Base-by-base conservation (phyloP, 208 protist genomes). In the Trypanosoma congolense region DNA sequence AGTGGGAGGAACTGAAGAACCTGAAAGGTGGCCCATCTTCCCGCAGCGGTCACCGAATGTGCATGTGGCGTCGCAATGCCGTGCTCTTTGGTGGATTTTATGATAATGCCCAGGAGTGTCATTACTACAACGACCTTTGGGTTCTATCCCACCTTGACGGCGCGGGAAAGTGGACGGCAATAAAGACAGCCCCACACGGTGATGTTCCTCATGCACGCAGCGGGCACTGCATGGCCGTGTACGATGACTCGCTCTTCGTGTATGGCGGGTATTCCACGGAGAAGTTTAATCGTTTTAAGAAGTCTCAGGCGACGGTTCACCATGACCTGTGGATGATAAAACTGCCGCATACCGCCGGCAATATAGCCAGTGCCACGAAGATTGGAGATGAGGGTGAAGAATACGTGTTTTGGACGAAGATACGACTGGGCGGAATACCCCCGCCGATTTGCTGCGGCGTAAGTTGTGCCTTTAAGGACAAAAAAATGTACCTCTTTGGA, bases 11-110 rank as follows among this genome's bases (percentile, higher is more conserved):
- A 71, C 30, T 94, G 43, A 90, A 90, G 58, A 70, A 6, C 0
- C 45, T 89, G 28, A 89, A 90, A 47, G 73, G 74, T 59, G 78
- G 85, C 30, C 92, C 92, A n/a, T 88, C 78, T 6, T 82, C 87
- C 3, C 83, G 92, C 48, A 93, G 83, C 51, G 92, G 92, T 0
- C 92, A 96, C 58, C 86, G 92, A 22, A 96, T 96, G 87, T 80
- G 68, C 19, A 57, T 90, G 48, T 95, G 85, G 83, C 91, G 92
- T 53, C 79, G 80, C 43, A 87, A 76, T 28, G 85, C 77, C 2
- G 77, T 96, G 38, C 48, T 96, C 30, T 96, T 96, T 59, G 90
- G 90, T 41, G 90, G 90, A n/a, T 96, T 96, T 68, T 93, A 96
- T 70, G 90, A 95, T 64, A 94, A 91, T 28, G 75, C 80, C 12